phyloP scores from a whole-genome alignment of 2,329 filamentous ascomycete species.

The Claviceps sp. region DNA sequence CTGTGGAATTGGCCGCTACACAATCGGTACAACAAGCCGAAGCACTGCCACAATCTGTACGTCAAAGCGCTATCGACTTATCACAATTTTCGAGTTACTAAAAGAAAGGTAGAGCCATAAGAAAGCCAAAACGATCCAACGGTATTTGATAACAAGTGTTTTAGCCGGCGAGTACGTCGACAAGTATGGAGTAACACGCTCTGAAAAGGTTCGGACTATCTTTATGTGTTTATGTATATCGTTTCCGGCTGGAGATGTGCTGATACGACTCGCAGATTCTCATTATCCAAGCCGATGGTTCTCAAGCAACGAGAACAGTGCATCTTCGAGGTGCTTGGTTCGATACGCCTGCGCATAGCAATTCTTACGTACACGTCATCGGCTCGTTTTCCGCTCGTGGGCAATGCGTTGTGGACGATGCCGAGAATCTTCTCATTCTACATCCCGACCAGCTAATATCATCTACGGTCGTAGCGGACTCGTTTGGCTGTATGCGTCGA shows the following conservation, averaged over 20 bases:
- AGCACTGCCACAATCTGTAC: conserved; percentile 21
- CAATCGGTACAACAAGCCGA: conserved; percentile 37
- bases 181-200: conserved; percentile 41
- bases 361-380: conserved; percentile 76
- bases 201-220: conserved; percentile 52
- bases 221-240: conserved; percentile 5
- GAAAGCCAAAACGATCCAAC: conserved; percentile 65
- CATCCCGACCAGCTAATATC: conserved; percentile 94
- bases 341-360: conserved; percentile 60
- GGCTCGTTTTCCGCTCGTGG: conserved; percentile 58
- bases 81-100: conserved; percentile 36
- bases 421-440: conserved; percentile 71
- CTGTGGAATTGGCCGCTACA: conserved; percentile 58
- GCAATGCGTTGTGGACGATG: conserved; percentile 71
- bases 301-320: conserved; percentile 51
- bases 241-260: background rate
- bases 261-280: conserved; percentile 45
- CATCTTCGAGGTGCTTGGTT: conserved; percentile 77
- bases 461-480: conserved; percentile 90
- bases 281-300: conserved; percentile 66
- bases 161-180: conserved; percentile 55
- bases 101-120: conserved; percentile 50
- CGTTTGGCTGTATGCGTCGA: conserved; percentile 78
- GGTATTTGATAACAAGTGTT: conserved; percentile 69
- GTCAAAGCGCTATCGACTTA: conserved; percentile 14